Evolutionary conservation across 1,284 basidiomycete species (phyloP), one percentile per base, ranked within the genome.

Genomic region (Pseudozyma hubeiensis): DNA sequence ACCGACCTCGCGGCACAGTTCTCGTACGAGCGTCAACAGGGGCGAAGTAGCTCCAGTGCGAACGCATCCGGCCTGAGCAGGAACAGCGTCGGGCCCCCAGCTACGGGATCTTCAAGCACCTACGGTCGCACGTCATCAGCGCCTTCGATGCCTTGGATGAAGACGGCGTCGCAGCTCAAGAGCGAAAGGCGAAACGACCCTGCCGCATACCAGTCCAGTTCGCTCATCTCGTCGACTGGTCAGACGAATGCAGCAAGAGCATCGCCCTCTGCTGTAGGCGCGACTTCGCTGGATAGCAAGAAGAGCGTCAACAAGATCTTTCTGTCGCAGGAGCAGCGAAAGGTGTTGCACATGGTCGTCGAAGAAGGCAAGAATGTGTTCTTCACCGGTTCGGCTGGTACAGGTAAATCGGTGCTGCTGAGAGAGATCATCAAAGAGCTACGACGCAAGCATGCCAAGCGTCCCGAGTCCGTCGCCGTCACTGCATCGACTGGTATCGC

Each of bases 381-480:
- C 82, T 99, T 97, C 85, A 99, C 96, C 0, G 96, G 97, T 29
- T 94, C 92, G 86, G 96, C 83, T 5, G 94, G 94, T 57, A 97
- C 94, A 8, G 94, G 95, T 53, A 98, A 97, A 86, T 97, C 94
- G 0, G 93, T 97, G 7, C 87, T 97, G 2, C 87, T 98, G n/a
- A 89, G 93, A 5, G 91, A 93, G 81, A 94, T 97, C 68, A 96
- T 97, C 81, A 87, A 85, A 43, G 85, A 87, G 10, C 85, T 93
- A 55, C 85, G 85, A 65, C 86, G 85, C 74, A 90, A 88, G 78
- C 82, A 87, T 75, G 60, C 77, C 46, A 87, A 82, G 39, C 84
- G 86, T 0, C 83, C 86, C 0, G 89, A 90, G 59, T 88, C 88
- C 0, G 88, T 96, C 7, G 93, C 91, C 4, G 89, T 97, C 53